Base-by-base conservation (phyloP, 1,139 yeast genomes). In the Yamadazyma dendronema region DNA sequence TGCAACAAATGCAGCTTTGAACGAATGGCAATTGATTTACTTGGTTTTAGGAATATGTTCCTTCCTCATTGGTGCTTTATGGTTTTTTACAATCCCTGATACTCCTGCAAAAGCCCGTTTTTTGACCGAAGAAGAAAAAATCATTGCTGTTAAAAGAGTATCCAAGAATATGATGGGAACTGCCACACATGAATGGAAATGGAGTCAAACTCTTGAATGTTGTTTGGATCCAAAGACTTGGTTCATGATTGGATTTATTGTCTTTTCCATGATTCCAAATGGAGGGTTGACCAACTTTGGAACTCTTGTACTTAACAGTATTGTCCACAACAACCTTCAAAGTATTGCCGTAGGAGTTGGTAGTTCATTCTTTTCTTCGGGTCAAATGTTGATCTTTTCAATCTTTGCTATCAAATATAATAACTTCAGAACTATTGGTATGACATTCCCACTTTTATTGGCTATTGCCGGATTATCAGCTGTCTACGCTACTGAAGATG, bases 281-380 rank as follows among this genome's bases (percentile, higher is more conserved):
- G 72, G 72, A 46, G 44, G 41, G 9, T 39, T 47, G 26, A 57
- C 72, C 36, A 61, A 73, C 4, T 74, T 71, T 43, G 77, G 72
- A 43, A 68, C 65, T 35, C 49, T 72, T 31, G 53, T 74, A 31
- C 73, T 64, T 41, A 59, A 57, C 17, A 37, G 34, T 12, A 30
- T 41, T 34, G 67, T 56, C 4, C 56, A 73, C 26, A 51, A 63
- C 17, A 37, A 36, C 14, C 56, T 76, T 37, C 65, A 65, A 35
- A 67, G 81, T 2, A 72, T 79, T 1, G 54, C 76, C 26, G 77
- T 77, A 4, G 67, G 79, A 4, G 77, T 74, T 32, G 79, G 77
- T 1, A 63, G 72, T 32, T 71, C 74, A 32, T 73, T 77, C 0
- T 73, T 47, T 25, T 42, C 46, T 43, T 40, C 50, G n/a, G 19